Evolutionary conservation across 352 stramenopile genomes (phyloP).

Genomic region (Plasmopara viticola): DNA sequence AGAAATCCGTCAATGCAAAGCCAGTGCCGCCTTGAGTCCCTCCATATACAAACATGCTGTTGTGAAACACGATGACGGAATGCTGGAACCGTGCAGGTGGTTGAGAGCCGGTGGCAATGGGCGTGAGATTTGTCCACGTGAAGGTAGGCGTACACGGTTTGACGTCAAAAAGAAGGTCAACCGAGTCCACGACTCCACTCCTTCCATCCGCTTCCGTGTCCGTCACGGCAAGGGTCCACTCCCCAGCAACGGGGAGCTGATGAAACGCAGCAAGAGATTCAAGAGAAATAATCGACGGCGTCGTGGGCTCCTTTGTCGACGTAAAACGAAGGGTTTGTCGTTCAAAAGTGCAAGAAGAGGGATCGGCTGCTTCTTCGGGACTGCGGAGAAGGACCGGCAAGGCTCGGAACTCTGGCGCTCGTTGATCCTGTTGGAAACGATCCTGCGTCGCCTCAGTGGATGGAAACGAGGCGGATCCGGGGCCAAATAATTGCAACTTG

Average conservation of each 20-base stretch:
- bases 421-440: conserved; percentile 20
- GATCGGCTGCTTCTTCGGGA: conserved; percentile 32
- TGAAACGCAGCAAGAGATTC: conserved; percentile 55
- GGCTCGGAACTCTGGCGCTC: conserved; percentile 33
- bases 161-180: conserved; percentile 51
- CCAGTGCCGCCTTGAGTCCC: conserved; percentile 31
- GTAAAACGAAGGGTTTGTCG: conserved; percentile 30
- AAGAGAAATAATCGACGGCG: conserved; percentile 13
- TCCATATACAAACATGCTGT: conserved; percentile 67
- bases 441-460: conserved; percentile 25
- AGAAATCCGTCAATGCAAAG: conserved; percentile 40
- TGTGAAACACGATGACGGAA: conserved; percentile 46
- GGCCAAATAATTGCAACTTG: conserved; percentile 48
- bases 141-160: conserved; percentile 46
- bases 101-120: conserved; percentile 24
- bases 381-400: conserved; percentile 47
- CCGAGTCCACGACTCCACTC: conserved; percentile 37
- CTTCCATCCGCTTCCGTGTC: conserved; percentile 37
- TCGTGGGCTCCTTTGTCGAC: conserved; percentile 10
- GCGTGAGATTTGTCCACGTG: conserved; percentile 42
- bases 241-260: conserved; percentile 39
- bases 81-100: conserved; percentile 55
- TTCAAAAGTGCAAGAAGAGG: conserved; percentile 19
- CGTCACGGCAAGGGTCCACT: conserved; percentile 53
- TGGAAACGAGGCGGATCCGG: conserved; percentile 48